Evolutionary conservation across 2,329 filamentous ascomycete genomes (phyloP).

Genomic region (Phaeomoniella chlamydospora): DNA sequence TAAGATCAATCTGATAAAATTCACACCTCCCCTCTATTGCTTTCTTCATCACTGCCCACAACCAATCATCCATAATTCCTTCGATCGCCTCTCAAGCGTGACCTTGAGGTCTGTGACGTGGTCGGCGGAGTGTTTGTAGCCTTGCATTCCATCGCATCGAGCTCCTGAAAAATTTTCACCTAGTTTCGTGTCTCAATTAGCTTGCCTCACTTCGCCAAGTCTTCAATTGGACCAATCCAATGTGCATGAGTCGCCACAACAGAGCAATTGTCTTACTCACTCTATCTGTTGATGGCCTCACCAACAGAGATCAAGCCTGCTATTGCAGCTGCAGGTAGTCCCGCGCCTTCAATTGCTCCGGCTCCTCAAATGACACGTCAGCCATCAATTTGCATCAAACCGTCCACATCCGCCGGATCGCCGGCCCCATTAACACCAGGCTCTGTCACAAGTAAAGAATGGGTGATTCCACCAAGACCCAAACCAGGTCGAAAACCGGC

Average conservation of each 20-base stretch:
- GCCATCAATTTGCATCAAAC: conserved; percentile 20
- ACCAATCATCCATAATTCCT: conserved; percentile 3
- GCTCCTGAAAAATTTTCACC: too few relatives aligned
- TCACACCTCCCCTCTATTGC: conserved; percentile 3
- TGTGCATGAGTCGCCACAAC: too few relatives aligned
- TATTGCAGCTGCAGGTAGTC: not conserved
- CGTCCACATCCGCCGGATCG: conserved; percentile 16
- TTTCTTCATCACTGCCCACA: not conserved
- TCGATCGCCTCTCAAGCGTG: not conserved
- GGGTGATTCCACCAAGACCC: conserved; percentile 69
- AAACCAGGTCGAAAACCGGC: conserved; percentile 90
- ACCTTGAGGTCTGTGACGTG: not conserved
- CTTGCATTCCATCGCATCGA: too few relatives aligned
- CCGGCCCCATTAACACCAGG: conserved; percentile 19
- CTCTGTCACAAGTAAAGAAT: conserved; percentile 66
- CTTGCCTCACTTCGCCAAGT: too few relatives aligned
- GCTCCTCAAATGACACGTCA: conserved; percentile 6
- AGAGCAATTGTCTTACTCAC: too few relatives aligned
- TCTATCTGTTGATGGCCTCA: conserved; percentile 1
- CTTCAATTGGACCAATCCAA: too few relatives aligned
- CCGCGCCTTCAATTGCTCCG: not conserved
- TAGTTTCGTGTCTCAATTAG: too few relatives aligned
- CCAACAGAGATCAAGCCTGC: conserved; percentile 1
- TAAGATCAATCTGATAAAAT: not conserved
- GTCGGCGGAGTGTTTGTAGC: too few relatives aligned